Conservation (phyloP, 768 basidiomycete genomes). For the Rossbeevera mucosa region DNA sequence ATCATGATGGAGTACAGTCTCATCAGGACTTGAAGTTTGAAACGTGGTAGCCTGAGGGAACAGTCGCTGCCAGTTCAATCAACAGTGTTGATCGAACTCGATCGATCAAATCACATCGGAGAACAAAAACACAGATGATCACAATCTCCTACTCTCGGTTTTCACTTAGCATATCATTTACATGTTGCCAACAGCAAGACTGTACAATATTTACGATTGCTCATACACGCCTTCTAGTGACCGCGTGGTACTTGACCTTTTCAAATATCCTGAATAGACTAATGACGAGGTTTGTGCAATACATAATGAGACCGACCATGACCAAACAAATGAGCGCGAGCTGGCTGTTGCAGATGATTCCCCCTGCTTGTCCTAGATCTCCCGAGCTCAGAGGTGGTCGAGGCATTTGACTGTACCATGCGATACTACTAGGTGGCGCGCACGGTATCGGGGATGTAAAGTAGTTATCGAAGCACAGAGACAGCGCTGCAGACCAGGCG, state of each 20-base stretch:
- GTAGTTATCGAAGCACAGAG: slow-evolving; percentile 87
- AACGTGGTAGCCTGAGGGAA: too few species aligned
- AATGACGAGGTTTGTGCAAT: slow-evolving; percentile 81
- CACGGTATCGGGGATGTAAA: slow-evolving; percentile 85
- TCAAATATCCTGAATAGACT: slow-evolving; percentile 84
- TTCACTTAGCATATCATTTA: too few species aligned
- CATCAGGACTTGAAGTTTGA: too few species aligned
- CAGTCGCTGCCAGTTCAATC: too few species aligned
- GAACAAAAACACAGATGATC: not conserved
- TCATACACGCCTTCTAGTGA: slow-evolving; percentile 25
- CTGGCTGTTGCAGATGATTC: slow-evolving; percentile 69
- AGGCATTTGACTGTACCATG: slow-evolving; percentile 74
- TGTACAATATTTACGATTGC: not conserved
- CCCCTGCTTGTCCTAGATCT: slow-evolving; percentile 44
- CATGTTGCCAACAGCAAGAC: not conserved
- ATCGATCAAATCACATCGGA: too few species aligned
- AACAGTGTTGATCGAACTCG: too few species aligned
- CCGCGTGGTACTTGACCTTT: slow-evolving; percentile 74
- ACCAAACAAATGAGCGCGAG: slow-evolving; percentile 75
- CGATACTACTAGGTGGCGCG: slow-evolving; percentile 48
- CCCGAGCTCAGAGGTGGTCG: slow-evolving; percentile 29
- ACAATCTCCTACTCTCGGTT: too few species aligned
- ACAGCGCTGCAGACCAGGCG: slow-evolving; percentile 87
- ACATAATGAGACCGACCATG: slow-evolving; percentile 70
- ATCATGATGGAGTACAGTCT: too few species aligned